Percentiles rank a stretch among this genome's conserved stretches.
phyloP scores from a whole-genome alignment of 2,329 filamentous ascomycete genomes.

The Atkinsonella texensis region DNA sequence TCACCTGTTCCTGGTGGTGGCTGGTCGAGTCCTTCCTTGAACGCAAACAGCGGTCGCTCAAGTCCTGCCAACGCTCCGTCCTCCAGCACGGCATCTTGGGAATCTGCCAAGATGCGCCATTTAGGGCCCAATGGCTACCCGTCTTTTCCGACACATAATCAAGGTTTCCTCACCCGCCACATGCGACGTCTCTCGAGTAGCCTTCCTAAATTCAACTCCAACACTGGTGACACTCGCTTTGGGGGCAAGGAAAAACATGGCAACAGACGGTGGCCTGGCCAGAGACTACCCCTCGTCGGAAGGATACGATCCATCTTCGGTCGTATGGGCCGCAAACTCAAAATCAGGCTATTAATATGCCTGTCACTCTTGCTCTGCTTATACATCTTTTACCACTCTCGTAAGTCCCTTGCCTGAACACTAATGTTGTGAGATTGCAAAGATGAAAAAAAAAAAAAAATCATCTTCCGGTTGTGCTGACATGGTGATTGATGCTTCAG shows the following conservation, averaged over 20 bases:
- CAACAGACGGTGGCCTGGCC: conserved; percentile 37
- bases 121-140: conserved; percentile 63
- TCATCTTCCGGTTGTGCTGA: background rate
- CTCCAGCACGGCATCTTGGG: conserved; percentile 60
- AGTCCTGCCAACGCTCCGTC: conserved; percentile 47
- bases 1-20: conserved; percentile 75
- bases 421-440: background rate
- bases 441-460: background rate
- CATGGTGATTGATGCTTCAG: conserved; percentile 19
- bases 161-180: conserved; percentile 79
- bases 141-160: conserved; percentile 67
- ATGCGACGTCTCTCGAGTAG: conserved; percentile 70
- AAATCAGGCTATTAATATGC: conserved; percentile 48
- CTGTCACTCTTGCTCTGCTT: conserved; percentile 48
- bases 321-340: conserved; percentile 52
- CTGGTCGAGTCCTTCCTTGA: conserved; percentile 76
- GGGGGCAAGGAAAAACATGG: conserved; percentile 69
- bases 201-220: conserved; percentile 57
- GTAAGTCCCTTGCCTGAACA: conserved; percentile 37
- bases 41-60: conserved; percentile 57
- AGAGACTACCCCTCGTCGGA: conserved; percentile 33
- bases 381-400: conserved; percentile 57
- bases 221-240: conserved; percentile 35
- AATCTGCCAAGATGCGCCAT: conserved; percentile 67
- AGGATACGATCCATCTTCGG: conserved; percentile 33